A percentile compares a stretch with the other conserved stretches of the same genome.
phyloP scores from a whole-genome alignment of 2,329 filamentous ascomycete species.

The Colletotrichum eremochloae region DNA sequence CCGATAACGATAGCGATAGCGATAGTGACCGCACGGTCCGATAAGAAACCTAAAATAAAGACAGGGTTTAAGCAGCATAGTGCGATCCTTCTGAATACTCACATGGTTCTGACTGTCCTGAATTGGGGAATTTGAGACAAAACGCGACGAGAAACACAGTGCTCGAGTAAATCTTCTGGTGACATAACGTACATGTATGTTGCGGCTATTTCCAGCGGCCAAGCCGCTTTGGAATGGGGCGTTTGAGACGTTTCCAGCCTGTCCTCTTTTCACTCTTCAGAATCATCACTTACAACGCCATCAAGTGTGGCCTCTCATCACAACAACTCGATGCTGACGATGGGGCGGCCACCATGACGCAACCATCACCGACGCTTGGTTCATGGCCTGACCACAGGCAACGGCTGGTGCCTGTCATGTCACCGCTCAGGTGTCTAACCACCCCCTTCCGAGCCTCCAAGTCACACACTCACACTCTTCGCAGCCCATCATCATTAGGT shows the following conservation, averaged over 20 bases:
- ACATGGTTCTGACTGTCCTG: neutral
- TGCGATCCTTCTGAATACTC: fast-evolving
- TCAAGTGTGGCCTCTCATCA: neutral
- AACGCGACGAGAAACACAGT: neutral
- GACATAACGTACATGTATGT: neutral
- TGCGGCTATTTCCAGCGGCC: neutral
- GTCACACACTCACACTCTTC: too few species aligned
- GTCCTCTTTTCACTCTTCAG: neutral
- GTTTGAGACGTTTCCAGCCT: neutral
- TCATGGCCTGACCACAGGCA: neutral
- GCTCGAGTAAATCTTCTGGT: neutral
- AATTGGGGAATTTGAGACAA: too few species aligned
- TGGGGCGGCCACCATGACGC: neutral
- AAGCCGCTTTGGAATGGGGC: too few species aligned
- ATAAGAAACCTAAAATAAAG: neutral
- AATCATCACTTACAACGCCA: neutral
- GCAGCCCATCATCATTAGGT: neutral
- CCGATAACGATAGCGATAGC: conserved; percentile 6
- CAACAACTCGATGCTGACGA: neutral
- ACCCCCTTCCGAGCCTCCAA: neutral
- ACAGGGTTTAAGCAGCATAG: neutral
- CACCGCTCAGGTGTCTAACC: neutral
- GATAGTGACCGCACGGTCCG: neutral
- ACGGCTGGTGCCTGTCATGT: neutral
- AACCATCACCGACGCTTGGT: conserved; percentile 8